Base-by-base conservation (phyloP, 805 yeast genomes). In the Alloascoidea africana region DNA sequence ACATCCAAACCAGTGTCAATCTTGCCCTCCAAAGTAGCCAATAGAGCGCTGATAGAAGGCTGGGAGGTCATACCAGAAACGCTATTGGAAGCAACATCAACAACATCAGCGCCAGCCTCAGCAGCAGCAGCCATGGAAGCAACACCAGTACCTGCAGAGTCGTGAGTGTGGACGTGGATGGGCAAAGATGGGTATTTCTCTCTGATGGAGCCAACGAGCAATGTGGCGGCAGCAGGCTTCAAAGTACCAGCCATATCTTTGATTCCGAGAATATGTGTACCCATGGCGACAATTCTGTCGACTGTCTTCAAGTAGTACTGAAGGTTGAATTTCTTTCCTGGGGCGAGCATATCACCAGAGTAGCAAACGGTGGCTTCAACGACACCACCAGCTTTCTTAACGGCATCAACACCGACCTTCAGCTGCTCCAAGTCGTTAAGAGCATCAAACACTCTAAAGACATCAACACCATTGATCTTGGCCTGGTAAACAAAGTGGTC, bases 231-330 rank as follows among this genome's bases (percentile, higher is more conserved):
- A 44, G 69, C 62, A 44, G 94, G 93, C 58, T 80, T 81, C 61
- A 82, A 60, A 44, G 91, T 81, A 68, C 94, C 94, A 39, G 94
- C 94, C 94, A 82, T 82, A 64, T 82, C 94, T 56, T 82, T 82
- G 49, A 82, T 82, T 64, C 89, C 93, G 52, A 82, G 65, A 50
- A 82, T 65, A 57, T 82, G 93, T 37, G 91, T 82, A 52, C 94
- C 94, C 77, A 80, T 73, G 42, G 61, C 63, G 39, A 82, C 87
- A 49, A 82, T 71, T 49, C 73, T 60, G 44, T 75, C 87, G 44
- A 78, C 77, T 36, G 82, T 70, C 15, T 63, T 64, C 54, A 82
- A 49, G 60, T 82, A 82, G 62, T 82, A 82, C 27, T 70, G 78
- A 58, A 82, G 67, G 62, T 79, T 80, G 62, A 82, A 82, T 60